A percentile compares a stretch with the other conserved stretches of the same genome.
Conservation (phyloP, 2,329 filamentous ascomycete species). For the Aspergillus aculeatinus region DNA sequence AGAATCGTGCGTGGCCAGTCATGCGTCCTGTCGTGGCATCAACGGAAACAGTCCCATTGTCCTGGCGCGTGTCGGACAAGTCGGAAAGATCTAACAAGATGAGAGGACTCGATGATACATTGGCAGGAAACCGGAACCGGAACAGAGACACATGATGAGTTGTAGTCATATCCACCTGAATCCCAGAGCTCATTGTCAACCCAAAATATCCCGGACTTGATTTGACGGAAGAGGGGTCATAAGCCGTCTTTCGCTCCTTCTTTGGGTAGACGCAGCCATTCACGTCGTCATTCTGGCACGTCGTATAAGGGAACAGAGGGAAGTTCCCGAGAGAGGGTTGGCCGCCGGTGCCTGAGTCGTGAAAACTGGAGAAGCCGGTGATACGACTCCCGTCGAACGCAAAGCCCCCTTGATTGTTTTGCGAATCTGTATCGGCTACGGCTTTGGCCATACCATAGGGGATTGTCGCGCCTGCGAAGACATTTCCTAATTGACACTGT, state of each 20-base stretch:
- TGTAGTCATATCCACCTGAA: constrained; percentile 66
- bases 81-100: constrained; percentile 66
- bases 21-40: constrained; percentile 59
- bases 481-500: constrained; percentile 47
- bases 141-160: constrained; percentile 64
- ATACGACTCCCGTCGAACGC: constrained; percentile 52
- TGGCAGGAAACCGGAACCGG: constrained; percentile 59
- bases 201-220: constrained; percentile 66
- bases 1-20: constrained; percentile 60
- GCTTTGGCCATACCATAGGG: constrained; percentile 59
- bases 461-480: constrained; percentile 56
- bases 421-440: constrained; percentile 54
- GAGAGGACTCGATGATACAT: constrained; percentile 49
- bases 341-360: constrained; percentile 52
- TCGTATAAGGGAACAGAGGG: constrained; percentile 65
- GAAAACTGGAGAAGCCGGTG: constrained; percentile 53
- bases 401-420: constrained; percentile 56
- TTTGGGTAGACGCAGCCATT: constrained; percentile 63
- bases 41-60: constrained; percentile 60
- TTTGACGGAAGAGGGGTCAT: constrained; percentile 53
- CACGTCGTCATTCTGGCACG: constrained; percentile 60
- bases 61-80: constrained; percentile 58
- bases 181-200: constrained; percentile 57
- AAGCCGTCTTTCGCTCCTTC: constrained; percentile 48
- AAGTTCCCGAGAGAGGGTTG: constrained; percentile 70